Base-by-base conservation (phyloP, 2,329 filamentous ascomycete genomes). In the Cladophialophora chaetospira region DNA sequence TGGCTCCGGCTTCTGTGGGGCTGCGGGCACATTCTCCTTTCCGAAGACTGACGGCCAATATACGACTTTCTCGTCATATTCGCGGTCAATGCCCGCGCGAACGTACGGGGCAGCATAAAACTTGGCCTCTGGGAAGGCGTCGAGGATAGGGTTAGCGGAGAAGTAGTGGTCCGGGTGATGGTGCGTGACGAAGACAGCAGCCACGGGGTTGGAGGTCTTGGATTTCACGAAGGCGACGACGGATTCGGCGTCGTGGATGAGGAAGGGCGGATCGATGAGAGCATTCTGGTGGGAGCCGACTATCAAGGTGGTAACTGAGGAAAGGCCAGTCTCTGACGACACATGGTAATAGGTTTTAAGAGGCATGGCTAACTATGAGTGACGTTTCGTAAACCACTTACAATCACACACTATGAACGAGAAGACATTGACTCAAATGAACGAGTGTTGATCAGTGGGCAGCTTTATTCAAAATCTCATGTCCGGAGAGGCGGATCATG, bases 111-210 rank as follows among this genome's bases (percentile, higher is more conserved):
- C 60, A 1, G 69, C 63, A 55, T 65, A 60, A 49, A 67, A 61
- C 33, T 53, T 60, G 19, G 66, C 65, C 5, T 26, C 28, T 0
- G 67, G 64, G 35, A 63, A 70, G 3, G 67, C 65, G 9, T 67
- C 67, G 1, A 71, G 65, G 46, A 71, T 68, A 0, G 67, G 65
- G 33, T 71, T 69, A 21, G 66, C 65, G 4, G 66, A 63, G 60
- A 69, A 69, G 55, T 68, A 71, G 60, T 72, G 68, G 56, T 71
- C 69, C 4, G 69, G 69, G 50, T 71, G 70, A 49, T 72, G 70
- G 55, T 71, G 69, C 5, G 70, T 71, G 17, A 70, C 62, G 52
- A 71, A 72, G 31, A 72, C 60, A 3, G 67, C 70, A 42, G 64
- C 65, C 5, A 71, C 49, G 1, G 67, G 64, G 2, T 63, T 45